These are phyloP conservation scores for Boletus vinaceobasis DNA, from an alignment of 768 basidiomycete genomes.

Conservation along the genomic window DNA sequence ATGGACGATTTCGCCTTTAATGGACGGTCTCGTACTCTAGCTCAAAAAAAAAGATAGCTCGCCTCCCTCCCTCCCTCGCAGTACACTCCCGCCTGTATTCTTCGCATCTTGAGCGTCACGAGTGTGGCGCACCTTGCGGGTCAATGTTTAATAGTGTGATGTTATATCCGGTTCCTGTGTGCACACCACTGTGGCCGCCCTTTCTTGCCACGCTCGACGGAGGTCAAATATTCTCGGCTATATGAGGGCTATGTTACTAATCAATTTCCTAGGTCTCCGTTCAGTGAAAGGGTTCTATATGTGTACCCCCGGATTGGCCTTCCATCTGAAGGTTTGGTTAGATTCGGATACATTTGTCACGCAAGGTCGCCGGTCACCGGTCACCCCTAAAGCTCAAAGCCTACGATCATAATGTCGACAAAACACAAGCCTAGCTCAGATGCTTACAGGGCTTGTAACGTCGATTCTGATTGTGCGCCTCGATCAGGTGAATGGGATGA, in stretches of 20 bases:
- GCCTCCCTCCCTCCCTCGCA: background rate
- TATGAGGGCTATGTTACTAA: too few relatives aligned
- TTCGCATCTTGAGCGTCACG: background rate
- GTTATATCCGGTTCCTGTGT: too few relatives aligned
- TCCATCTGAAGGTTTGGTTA: too few relatives aligned
- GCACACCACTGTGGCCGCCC: too few relatives aligned
- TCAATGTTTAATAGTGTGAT: background rate
- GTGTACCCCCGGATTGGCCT: background rate
- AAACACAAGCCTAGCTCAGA: background rate
- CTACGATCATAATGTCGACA: background rate
- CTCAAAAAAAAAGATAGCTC: background rate
- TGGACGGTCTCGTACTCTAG: constrained; percentile 13
- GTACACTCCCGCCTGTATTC: background rate
- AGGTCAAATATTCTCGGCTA: too few relatives aligned
- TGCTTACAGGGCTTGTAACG: background rate
- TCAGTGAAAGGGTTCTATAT: too few relatives aligned
- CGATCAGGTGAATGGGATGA: background rate
- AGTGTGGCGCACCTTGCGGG: too few relatives aligned
- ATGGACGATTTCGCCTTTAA: constrained; percentile 28
- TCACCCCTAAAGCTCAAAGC: background rate
- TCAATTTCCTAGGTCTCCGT: too few relatives aligned
- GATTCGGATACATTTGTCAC: too few relatives aligned
- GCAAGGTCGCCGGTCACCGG: too few relatives aligned
- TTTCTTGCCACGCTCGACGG: too few relatives aligned
- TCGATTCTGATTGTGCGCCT: background rate